These are phyloP conservation scores for Halophytophthora batemanensis DNA, from an alignment of 352 stramenopile genomes.

Conservation along the genomic window DNA sequence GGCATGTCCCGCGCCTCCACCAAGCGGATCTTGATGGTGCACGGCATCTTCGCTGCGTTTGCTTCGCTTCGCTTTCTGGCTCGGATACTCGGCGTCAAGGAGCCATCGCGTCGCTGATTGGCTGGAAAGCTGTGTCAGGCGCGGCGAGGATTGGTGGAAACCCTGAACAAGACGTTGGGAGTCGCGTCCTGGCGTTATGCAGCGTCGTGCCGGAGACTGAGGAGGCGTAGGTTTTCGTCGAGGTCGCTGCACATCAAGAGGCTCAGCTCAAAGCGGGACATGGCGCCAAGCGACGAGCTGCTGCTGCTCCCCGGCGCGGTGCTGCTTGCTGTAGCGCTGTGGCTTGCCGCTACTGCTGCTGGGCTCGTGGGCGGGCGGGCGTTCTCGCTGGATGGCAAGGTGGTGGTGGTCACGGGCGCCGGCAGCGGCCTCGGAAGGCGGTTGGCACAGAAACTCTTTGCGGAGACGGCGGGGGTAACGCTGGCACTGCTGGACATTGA, in stretches of 20 bases:
- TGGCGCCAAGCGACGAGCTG: neutral
- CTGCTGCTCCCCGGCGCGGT: neutral
- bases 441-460: slow-evolving; percentile 36
- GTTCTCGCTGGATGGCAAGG: slow-evolving; percentile 46
- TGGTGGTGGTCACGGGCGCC: slow-evolving; percentile 67
- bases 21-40: slow-evolving; percentile 89
- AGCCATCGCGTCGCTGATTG: neutral
- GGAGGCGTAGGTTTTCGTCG: neutral
- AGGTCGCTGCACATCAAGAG: neutral
- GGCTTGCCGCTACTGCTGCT: slow-evolving; percentile 4
- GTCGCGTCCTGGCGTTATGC: neutral
- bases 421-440: slow-evolving; percentile 49
- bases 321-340: slow-evolving; percentile 6
- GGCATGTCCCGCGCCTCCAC: slow-evolving; percentile 87
- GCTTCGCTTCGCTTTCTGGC: neutral
- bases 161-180: no score
- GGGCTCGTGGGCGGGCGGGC: neutral
- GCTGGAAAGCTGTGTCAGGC: neutral
- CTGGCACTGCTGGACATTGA: slow-evolving; percentile 69
- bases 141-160: no score
- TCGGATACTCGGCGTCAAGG: no score
- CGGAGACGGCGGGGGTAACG: slow-evolving; percentile 25
- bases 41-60: slow-evolving; percentile 84
- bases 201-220: no score
- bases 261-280: no score